Percentiles rank a stretch among this genome's conserved stretches.
Conservation (phyloP, 2,329 filamentous ascomycete species). For the Botrytis squamosa region DNA sequence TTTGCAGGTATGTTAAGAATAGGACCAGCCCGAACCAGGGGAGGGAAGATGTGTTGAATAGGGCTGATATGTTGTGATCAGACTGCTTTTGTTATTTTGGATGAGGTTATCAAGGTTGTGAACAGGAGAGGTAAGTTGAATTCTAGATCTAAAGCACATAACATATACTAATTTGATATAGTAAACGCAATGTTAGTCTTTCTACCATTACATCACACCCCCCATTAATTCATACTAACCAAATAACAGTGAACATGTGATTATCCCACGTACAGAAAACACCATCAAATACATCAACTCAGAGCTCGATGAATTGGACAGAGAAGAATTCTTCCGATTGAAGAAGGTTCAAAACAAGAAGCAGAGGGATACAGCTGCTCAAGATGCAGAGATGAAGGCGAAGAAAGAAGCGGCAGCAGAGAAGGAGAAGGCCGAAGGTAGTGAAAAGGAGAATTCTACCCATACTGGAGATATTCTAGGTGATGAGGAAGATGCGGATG, state of each 20-base stretch:
- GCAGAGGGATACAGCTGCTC: conserved; percentile 69
- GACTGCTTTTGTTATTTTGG: conserved; percentile 96
- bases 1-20: conserved; percentile 59
- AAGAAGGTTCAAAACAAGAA: conserved; percentile 94
- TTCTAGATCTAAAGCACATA: conserved; percentile 4
- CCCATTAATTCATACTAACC: conserved; percentile 24
- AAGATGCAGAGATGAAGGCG: conserved; percentile 73
- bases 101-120: conserved; percentile 99
- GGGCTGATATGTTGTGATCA: conserved; percentile 37
- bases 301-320: conserved; percentile 92
- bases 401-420: conserved; percentile 60
- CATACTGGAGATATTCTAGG: conserved; percentile 66
- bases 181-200: conserved; percentile 84
- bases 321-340: conserved; percentile 95
- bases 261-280: conserved; percentile 96
- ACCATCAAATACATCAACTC: conserved; percentile 99
- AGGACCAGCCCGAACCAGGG: conserved; percentile 18
- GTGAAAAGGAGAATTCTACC: conserved; percentile 43
- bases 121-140: conserved; percentile 77
- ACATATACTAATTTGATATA: conserved; percentile 41
- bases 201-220: neutral
- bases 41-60: neutral
- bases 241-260: conserved; percentile 72
- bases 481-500: conserved; percentile 75
- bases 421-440: conserved; percentile 46